Percentiles rank a stretch among this genome's conserved stretches.
phyloP scores from a whole-genome alignment of 2,329 filamentous ascomycete species.

The Fusarium nodosum region DNA sequence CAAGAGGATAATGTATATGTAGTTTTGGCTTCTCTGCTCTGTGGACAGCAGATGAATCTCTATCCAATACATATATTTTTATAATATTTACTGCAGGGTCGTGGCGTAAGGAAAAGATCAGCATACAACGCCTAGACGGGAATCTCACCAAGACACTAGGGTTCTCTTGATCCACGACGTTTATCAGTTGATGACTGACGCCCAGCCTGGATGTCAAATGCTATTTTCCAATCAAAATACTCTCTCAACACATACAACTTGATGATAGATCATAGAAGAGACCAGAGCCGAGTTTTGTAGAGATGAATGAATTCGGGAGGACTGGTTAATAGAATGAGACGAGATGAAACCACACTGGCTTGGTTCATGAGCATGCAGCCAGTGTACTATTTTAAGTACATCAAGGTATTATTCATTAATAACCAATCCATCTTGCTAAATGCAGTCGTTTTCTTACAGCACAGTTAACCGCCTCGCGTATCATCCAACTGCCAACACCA shows the following conservation, averaged over 20 bases:
- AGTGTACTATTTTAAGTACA: constrained; percentile 4
- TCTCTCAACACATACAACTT: not conserved
- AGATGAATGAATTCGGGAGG: not conserved
- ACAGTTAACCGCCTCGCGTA: constrained; percentile 21
- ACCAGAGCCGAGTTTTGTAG: not conserved
- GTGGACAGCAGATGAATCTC: not conserved
- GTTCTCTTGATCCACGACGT: not conserved
- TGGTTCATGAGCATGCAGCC: not conserved
- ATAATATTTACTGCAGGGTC: constrained; percentile 19
- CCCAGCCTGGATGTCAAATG: not conserved
- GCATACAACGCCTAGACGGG: constrained; percentile 1
- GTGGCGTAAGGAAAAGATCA: constrained; percentile 15
- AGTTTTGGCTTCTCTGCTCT: not conserved
- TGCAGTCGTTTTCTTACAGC: constrained; percentile 3
- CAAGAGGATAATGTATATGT: not conserved
- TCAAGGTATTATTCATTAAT: not conserved
- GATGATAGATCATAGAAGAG: not conserved
- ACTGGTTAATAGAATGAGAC: not conserved
- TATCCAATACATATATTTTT: not conserved
- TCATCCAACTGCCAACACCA: constrained; percentile 10
- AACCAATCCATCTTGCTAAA: constrained; percentile 10
- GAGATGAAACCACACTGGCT: not conserved
- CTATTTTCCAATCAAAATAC: not conserved
- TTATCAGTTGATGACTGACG: not conserved
- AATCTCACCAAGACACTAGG: not conserved